A percentile compares a stretch with the other conserved stretches of the same genome.
phyloP scores from a whole-genome alignment of 2,329 filamentous ascomycete genomes.

The Penicillium fuscoglaucum region DNA sequence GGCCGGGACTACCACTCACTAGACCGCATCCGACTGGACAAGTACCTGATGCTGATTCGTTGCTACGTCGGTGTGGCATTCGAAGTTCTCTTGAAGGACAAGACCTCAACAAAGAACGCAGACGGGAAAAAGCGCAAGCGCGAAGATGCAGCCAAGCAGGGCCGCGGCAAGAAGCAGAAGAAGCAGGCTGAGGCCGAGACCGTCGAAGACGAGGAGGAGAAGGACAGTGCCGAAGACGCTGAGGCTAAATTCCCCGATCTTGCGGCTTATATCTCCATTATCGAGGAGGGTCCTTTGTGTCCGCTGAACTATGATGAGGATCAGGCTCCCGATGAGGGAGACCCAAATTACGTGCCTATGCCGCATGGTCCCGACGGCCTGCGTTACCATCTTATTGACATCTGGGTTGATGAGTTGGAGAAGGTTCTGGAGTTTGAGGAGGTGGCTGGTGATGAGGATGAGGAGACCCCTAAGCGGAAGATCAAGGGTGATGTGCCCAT shows the following conservation, averaged over 20 bases:
- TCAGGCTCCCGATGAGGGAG: slow-evolving; percentile 29
- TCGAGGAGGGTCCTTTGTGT: slow-evolving; percentile 43
- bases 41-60: slow-evolving; percentile 83
- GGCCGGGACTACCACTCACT: slow-evolving; percentile 68
- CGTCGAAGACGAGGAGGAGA: slow-evolving; percentile 23
- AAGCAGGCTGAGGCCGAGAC: slow-evolving; percentile 26
- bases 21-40: slow-evolving; percentile 80
- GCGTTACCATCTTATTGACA: slow-evolving; percentile 81
- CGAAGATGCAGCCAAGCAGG: slow-evolving; percentile 29
- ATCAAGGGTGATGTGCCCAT: slow-evolving; percentile 41
- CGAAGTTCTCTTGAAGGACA: slow-evolving; percentile 39
- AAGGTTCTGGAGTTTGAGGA: slow-evolving; percentile 59
- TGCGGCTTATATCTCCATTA: slow-evolving; percentile 40
- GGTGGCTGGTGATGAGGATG: slow-evolving; percentile 33
- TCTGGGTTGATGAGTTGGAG: slow-evolving; percentile 89
- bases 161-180: slow-evolving; percentile 31
- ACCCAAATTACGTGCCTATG: slow-evolving; percentile 36
- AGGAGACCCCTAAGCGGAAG: slow-evolving; percentile 28
- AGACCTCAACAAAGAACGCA: slow-evolving; percentile 10
- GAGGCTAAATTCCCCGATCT: slow-evolving; percentile 35
- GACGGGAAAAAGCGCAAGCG: slow-evolving; percentile 35
- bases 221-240: slow-evolving; percentile 16
- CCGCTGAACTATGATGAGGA: slow-evolving; percentile 43
- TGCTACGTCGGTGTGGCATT: slow-evolving; percentile 75
- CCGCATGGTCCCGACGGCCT: slow-evolving; percentile 75